A percentile compares a stretch with the other conserved stretches of the same genome.
phyloP scores from a whole-genome alignment of 257 asterid species.

The Anisodus acutangulus region DNA sequence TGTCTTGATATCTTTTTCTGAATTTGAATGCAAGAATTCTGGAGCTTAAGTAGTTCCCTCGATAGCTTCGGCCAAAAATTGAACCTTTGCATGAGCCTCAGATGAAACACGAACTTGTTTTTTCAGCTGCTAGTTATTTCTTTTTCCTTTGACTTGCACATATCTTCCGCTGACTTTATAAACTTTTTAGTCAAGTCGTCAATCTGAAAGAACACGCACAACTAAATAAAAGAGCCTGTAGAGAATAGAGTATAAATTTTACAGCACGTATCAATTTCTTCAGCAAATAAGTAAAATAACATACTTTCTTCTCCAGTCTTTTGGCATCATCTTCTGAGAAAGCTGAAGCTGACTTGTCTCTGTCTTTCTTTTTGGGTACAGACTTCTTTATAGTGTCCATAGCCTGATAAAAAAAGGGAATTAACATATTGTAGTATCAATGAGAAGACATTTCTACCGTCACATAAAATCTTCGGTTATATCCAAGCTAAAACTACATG shows the following conservation, averaged over 20 bases:
- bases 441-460: not conserved
- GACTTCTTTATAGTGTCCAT: slow-evolving; percentile 75
- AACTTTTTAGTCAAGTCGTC: slow-evolving; percentile 89
- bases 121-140: slow-evolving; percentile 71
- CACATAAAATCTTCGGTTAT: not conserved
- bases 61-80: slow-evolving; percentile 19
- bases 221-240: slow-evolving; percentile 19
- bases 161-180: slow-evolving; percentile 88
- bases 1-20: slow-evolving; percentile 9
- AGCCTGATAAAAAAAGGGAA: slow-evolving; percentile 54
- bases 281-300: slow-evolving; percentile 31
- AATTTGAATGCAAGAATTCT: not conserved
- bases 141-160: slow-evolving; percentile 93
- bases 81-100: not conserved
- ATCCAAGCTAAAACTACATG: not conserved
- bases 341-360: slow-evolving; percentile 62
- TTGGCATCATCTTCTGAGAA: slow-evolving; percentile 83
- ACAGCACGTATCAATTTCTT: not conserved
- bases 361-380: slow-evolving; percentile 76
- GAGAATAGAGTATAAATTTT: not conserved
- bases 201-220: slow-evolving; percentile 49
- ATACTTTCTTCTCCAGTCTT: slow-evolving; percentile 90
- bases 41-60: not conserved
- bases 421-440: slow-evolving; percentile 14
- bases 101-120: not conserved